Base-by-base conservation (phyloP, 192 early-diverging fungal genomes). In the Radiomyces spectabilis region DNA sequence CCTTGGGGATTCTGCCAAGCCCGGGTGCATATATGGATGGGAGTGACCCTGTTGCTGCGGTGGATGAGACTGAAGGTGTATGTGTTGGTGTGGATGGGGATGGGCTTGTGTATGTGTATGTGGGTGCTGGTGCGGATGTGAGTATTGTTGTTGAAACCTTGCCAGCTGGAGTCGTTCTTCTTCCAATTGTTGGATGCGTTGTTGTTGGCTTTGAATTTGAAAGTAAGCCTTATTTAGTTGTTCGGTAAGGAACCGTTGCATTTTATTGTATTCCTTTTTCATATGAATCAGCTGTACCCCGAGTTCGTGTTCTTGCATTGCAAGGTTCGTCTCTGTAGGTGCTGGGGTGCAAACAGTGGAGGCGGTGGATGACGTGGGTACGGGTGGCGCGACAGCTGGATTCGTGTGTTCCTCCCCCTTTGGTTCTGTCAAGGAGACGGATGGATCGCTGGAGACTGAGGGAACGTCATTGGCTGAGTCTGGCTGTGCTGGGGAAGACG, bases 161-260 rank as follows among this genome's bases (percentile, higher is more conserved):
- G 5, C 33, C 5, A 8, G 13, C 13, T 35, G 6, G 5, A 8
- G 6, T 35, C 13, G 5, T 35, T 35, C 33, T 35, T 35, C 33
- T 35, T 35, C 33, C 5, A 8, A 13, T 35, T 13, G 33, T 35
- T 35, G 33, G 13, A 54, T 54, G 24, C 24, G 39, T 30, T 15
- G 7, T 42, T 32, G 41, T 19, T 54, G 53, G 31, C 43, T 41
- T 32, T 54, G 27, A 15, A 54, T 54, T 42, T 54, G 53, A 41
- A 21, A 32, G 19, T 43, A 24, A 18, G 53, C 39, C 30, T 1
- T 41, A 43, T 31, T 26, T 30, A 54, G 15, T 42, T 54, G 53
- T 15, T 54, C 30, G 26, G 38, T 26, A 16, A 54, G 43, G 15
- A 19, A 35, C 8, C 31, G 26, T 22, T 38, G 51, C 51, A 53